phyloP scores from a whole-genome alignment of 192 early-diverging fungal species.

The Gigaspora rosea region DNA sequence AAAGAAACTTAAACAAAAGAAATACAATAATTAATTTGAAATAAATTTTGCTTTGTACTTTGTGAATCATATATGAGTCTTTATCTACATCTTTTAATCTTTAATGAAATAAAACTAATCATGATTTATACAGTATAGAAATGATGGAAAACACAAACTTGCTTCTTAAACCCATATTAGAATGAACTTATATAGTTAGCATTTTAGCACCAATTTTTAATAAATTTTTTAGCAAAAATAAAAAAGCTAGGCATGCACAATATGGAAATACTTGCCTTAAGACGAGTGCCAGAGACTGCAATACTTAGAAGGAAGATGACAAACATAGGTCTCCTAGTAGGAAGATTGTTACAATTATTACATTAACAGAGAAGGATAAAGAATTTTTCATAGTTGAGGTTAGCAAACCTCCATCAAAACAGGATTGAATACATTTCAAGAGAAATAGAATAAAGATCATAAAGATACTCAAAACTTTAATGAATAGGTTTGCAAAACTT shows the following conservation, averaged over 20 bases:
- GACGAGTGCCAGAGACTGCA: not conserved
- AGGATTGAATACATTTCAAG: slow-evolving; percentile 23
- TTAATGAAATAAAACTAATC: not conserved
- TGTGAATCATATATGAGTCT: slow-evolving; percentile 22
- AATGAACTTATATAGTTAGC: slow-evolving; percentile 8
- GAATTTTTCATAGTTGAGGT: slow-evolving; percentile 24
- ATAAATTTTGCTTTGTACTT: not conserved
- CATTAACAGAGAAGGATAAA: slow-evolving; percentile 2
- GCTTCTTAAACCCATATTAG: slow-evolving; percentile 10
- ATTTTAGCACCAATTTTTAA: not conserved
- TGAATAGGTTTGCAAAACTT: slow-evolving; percentile 20
- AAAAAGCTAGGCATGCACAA: not conserved
- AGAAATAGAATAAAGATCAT: slow-evolving; percentile 14
- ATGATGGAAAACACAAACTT: slow-evolving; percentile 5
- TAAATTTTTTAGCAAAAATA: slow-evolving; percentile 21
- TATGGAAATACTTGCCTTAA: slow-evolving; percentile 27
- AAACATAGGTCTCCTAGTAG: not conserved
- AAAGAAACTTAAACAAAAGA: slow-evolving; percentile 5
- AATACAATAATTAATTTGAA: not conserved
- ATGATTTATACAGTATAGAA: slow-evolving; percentile 20
- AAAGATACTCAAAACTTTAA: slow-evolving; percentile 19
- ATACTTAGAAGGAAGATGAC: not conserved
- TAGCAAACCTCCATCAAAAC: slow-evolving; percentile 12
- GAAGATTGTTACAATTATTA: slow-evolving; percentile 24
- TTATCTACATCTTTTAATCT: slow-evolving; percentile 14